Evolutionary conservation across 208 protist species (phyloP).

Genomic region (Angomonas ambiguus): DNA sequence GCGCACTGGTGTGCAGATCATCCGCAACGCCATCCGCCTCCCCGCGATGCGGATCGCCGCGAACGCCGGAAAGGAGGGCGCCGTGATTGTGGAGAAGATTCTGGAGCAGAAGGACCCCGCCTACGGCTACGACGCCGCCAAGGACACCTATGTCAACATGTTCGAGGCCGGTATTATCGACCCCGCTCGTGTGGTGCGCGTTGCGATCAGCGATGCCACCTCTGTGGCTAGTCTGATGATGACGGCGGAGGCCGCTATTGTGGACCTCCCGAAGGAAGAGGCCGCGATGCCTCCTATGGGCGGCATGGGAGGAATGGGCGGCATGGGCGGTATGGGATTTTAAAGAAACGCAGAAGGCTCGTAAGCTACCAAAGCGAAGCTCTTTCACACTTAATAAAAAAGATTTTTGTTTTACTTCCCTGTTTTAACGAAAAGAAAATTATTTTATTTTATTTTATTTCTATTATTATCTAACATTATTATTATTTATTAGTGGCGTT

Average conservation of each 20-base stretch:
- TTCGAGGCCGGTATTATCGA: conserved; percentile 99
- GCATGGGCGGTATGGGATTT: conserved; percentile 61
- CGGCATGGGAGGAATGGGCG: conserved; percentile 64
- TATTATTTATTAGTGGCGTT: too few relatives aligned
- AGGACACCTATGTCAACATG: conserved; percentile 96
- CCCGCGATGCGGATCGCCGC: conserved; percentile 93
- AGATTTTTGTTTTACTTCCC: too few relatives aligned
- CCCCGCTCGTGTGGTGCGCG: conserved; percentile 98
- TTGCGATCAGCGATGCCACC: conserved; percentile 94
- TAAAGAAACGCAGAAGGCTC: too few relatives aligned
- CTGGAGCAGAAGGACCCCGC: conserved; percentile 67
- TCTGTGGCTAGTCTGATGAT: conserved; percentile 98
- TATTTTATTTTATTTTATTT: conserved; percentile 10
- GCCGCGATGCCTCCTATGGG: conserved; percentile 28
- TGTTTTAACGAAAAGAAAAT: background rate
- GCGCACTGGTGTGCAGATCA: conserved; percentile 94
- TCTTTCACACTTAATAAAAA: conserved; percentile 2
- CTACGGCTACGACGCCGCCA: conserved; percentile 94
- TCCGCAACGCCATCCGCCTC: conserved; percentile 91
- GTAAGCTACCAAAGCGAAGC: too few relatives aligned
- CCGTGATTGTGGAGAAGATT: conserved; percentile 97
- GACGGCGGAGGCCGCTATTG: conserved; percentile 95
- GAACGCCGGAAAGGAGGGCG: conserved; percentile 97
- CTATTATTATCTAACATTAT: background rate
- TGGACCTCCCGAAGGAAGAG: conserved; percentile 48